phyloP scores from a whole-genome alignment of 2,329 filamentous ascomycete genomes.

The Cladosporium sp. region DNA sequence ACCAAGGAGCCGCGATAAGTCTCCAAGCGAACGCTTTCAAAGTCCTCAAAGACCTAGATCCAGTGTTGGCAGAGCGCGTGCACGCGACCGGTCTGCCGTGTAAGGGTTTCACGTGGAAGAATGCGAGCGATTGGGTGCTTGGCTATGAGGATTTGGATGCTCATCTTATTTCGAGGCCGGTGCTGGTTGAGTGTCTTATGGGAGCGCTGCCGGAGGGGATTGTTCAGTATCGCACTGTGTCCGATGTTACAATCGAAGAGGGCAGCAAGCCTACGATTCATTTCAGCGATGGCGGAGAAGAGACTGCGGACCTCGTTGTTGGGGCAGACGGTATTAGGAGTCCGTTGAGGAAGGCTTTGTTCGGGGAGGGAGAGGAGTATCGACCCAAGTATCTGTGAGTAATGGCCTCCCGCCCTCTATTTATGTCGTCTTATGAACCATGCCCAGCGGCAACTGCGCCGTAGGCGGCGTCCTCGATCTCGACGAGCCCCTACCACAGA shows the following conservation, averaged over 20 bases:
- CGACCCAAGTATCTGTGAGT: slow-evolving; percentile 32
- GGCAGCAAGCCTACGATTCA: neutral
- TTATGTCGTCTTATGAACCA: neutral
- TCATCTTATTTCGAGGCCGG: slow-evolving; percentile 7
- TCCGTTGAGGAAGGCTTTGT: slow-evolving; percentile 36
- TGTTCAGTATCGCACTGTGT: slow-evolving; percentile 9
- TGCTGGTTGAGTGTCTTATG: slow-evolving; percentile 11
- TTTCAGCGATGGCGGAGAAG: slow-evolving; percentile 20
- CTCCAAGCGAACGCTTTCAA: slow-evolving; percentile 15
- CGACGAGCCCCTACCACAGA: slow-evolving; percentile 38
- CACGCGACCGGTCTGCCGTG: slow-evolving; percentile 11
- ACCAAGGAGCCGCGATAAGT: slow-evolving; percentile 21
- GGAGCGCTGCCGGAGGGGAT: slow-evolving; percentile 1
- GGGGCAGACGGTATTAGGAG: slow-evolving; percentile 28
- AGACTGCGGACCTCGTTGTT: slow-evolving; percentile 23
- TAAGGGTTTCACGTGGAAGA: slow-evolving; percentile 17
- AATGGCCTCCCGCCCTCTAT: neutral
- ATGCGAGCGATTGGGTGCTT: slow-evolving; percentile 7
- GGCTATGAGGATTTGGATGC: slow-evolving; percentile 10
- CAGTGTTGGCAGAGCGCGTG: slow-evolving; percentile 7
- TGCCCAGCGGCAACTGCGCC: slow-evolving; percentile 32
- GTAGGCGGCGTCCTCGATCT: slow-evolving; percentile 49
- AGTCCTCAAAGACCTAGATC: slow-evolving; percentile 11
- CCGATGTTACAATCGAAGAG: neutral
- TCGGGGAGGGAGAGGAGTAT: slow-evolving; percentile 37